Evolutionary conservation across 1,139 yeast species (phyloP).

Genomic region (Schizosaccharomyces versatilis): DNA sequence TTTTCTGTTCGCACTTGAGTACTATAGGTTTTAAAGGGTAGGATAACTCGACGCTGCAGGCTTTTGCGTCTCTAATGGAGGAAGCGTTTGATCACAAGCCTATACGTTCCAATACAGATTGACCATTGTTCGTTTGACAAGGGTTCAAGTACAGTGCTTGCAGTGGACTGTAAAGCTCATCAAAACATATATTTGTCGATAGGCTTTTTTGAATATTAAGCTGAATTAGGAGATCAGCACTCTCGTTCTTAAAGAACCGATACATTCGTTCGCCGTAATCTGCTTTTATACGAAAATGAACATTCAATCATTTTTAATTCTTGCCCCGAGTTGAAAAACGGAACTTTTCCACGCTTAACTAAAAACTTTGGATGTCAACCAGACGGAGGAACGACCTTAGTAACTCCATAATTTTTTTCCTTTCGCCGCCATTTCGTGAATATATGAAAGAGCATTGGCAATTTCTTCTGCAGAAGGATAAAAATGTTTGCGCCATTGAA

Average conservation of each 20-base stretch:
- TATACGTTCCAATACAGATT: slow-evolving; percentile 63
- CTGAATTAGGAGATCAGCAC: slow-evolving; percentile 15
- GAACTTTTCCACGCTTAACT: slow-evolving; percentile 15
- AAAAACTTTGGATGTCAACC: slow-evolving; percentile 21
- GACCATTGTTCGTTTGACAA: slow-evolving; percentile 30
- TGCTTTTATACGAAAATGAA: slow-evolving; percentile 19
- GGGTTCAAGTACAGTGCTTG: slow-evolving; percentile 14
- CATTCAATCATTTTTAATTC: slow-evolving; percentile 26
- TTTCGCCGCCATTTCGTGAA: slow-evolving; percentile 16
- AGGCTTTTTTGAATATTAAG: slow-evolving; percentile 22
- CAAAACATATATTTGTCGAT: slow-evolving; percentile 21
- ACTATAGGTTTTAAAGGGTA: slow-evolving; percentile 21
- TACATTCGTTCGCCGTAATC: slow-evolving; percentile 20
- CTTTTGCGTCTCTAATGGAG: slow-evolving; percentile 37
- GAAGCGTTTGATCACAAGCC: slow-evolving; percentile 44
- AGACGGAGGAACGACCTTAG: slow-evolving; percentile 40
- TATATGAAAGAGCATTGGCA: slow-evolving; percentile 25
- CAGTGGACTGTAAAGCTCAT: slow-evolving; percentile 4
- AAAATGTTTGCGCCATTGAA: slow-evolving; percentile 27
- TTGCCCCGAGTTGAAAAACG: slow-evolving; percentile 35
- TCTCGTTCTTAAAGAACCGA: slow-evolving; percentile 18
- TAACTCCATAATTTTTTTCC: slow-evolving; percentile 47
- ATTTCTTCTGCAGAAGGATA: slow-evolving; percentile 27
- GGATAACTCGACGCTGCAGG: slow-evolving; percentile 22
- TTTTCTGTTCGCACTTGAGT: slow-evolving; percentile 8